Evolutionary conservation across 208 protist genomes (phyloP), one percentile per base, ranked within the genome.

Genomic region (Sergeia podlipaevii): DNA sequence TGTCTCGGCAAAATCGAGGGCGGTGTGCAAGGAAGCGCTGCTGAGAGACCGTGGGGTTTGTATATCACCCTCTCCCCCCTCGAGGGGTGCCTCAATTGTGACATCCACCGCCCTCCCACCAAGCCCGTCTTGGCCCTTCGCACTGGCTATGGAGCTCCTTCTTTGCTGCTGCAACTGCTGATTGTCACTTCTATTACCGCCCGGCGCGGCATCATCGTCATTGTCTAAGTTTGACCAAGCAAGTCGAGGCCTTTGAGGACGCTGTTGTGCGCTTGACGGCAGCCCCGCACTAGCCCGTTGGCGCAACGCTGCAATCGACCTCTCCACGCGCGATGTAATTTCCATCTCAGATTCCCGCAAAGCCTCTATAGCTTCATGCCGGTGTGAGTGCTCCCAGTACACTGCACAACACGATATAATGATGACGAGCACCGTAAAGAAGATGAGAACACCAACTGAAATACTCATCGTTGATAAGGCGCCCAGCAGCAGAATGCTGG

Each of bases 261-360:
- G n/a, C n/a, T n/a, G n/a, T n/a, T n/a, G n/a, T n/a, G n/a, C n/a
- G n/a, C n/a, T n/a, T n/a, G n/a, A n/a, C n/a, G n/a, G n/a, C n/a
- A n/a, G n/a, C n/a, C n/a, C n/a, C n/a, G n/a, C n/a, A n/a, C n/a
- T n/a, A n/a, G n/a, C n/a, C n/a, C n/a, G n/a, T n/a, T n/a, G n/a
- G n/a, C n/a, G n/a, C n/a, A n/a, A 29, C 67, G 68, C 49, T 72
- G 58, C 50, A 82, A n/a, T n/a, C n/a, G n/a, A n/a, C n/a, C n/a
- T n/a, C n/a, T 82, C 72, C 36, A 82, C 36, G 32, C 75, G 75
- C 60, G 67, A 60, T 58, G 77, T 70, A 30, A 82, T 74, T 48
- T 82, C 61, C 50, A 78, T 60, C 70, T 82, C 75, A n/a, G 56
- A 45, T 42, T 64, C 13, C n/a, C 64, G 69, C 52, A 78, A 70